Evolutionary conservation across 345 rosid species (phyloP), one percentile per base, ranked within the genome.

Genomic region (Noccaea caerulescens): DNA sequence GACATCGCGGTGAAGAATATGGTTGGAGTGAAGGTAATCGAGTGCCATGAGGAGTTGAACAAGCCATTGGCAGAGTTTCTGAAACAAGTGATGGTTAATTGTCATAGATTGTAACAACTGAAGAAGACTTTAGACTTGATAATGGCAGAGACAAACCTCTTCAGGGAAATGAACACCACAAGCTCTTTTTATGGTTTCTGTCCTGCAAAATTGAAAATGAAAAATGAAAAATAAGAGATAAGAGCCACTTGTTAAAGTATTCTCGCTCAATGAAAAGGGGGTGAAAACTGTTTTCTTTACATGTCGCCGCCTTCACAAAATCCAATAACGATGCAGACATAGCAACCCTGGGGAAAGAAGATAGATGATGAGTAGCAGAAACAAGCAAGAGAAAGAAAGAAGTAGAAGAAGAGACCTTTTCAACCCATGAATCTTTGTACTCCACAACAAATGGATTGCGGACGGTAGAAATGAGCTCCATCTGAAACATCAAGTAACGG

Each of bases 371-470:
- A 59, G 69, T 46, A 45, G 39, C 4, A 52, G 47, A 25, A 66
- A n/a, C 38, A 69, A 32, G 3, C 30, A 2, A 67, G 8, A 13
- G 20, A 53, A 71, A 10, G 34, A 5, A 44, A 13, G 68, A 20
- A 23, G 57, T 39, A 53, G 20, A 55, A 36, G 30, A 44, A 41
- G 36, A 71, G 63, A 88, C 99, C 93, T 84, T 94, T 79, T 94
- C 99, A 25, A 94, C 97, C 97, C 99, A 94, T 46, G 97, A 94
- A 74, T 94, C 99, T 77, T 91, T 94, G 86, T 91, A 94, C 75
- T 94, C 95, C 34, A 94, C 98, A 45, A 94, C 86, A 78, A 91
- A 94, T 46, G 95, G 96, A 80, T 88, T 89, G 11, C 80, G 74
- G 32, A 89, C 90, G 72, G 81, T 86, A 51, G 99, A 94, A 76